Percentiles rank a stretch among this genome's conserved stretches.
These are phyloP conservation scores for Arthroderma sp. DNA, from an alignment of 2,329 filamentous ascomycete species.

Conservation along the genomic window DNA sequence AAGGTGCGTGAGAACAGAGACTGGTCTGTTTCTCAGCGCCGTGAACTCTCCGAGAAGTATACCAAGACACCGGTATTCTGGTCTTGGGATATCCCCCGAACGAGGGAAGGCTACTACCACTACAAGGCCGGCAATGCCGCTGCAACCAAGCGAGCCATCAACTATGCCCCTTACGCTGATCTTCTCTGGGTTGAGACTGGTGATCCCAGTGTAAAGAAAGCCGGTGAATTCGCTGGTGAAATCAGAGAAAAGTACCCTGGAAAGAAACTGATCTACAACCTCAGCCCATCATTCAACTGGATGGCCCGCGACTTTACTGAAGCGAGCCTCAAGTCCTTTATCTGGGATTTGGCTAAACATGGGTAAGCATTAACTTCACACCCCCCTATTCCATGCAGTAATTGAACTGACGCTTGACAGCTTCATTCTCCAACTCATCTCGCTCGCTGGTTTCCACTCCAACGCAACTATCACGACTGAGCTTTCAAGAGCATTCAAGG, in stretches of 20 bases:
- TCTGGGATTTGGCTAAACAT: slow-evolving; percentile 89
- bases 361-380: slow-evolving; percentile 51
- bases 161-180: slow-evolving; percentile 84
- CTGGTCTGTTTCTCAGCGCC: slow-evolving; percentile 65
- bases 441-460: slow-evolving; percentile 49
- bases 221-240: slow-evolving; percentile 58
- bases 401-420: slow-evolving; percentile 19
- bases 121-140: slow-evolving; percentile 54
- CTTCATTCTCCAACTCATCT: slow-evolving; percentile 53
- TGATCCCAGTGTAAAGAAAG: slow-evolving; percentile 69
- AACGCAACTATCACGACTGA: slow-evolving; percentile 56
- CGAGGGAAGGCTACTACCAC: slow-evolving; percentile 87
- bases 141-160: slow-evolving; percentile 81
- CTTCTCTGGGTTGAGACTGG: slow-evolving; percentile 96
- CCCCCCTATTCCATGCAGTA: neutral
- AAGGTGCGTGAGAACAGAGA: slow-evolving; percentile 52
- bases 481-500: slow-evolving; percentile 69
- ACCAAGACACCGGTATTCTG: slow-evolving; percentile 61
- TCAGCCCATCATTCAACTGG: slow-evolving; percentile 97
- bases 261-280: slow-evolving; percentile 92
- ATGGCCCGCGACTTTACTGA: slow-evolving; percentile 85
- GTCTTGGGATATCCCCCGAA: slow-evolving; percentile 83
- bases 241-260: slow-evolving; percentile 58
- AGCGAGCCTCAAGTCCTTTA: slow-evolving; percentile 71
- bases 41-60: slow-evolving; percentile 55